Percentiles rank a stretch among this genome's conserved stretches.
phyloP scores from a whole-genome alignment of 805 yeast species.

The Ogataea parapolymorpha region DNA sequence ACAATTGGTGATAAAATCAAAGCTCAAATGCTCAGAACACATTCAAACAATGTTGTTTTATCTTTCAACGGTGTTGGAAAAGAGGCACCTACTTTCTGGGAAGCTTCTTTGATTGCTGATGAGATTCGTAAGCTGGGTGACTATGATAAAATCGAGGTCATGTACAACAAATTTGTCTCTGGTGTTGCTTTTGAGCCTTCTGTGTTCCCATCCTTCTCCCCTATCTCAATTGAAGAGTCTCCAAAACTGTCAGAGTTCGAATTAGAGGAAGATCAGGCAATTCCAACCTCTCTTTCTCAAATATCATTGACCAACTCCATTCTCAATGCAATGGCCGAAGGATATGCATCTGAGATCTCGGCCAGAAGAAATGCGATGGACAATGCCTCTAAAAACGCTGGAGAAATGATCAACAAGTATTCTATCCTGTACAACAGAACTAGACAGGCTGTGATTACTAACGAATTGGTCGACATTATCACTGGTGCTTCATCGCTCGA shows the following conservation, averaged over 20 bases:
- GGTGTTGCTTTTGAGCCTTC: slow-evolving; percentile 91
- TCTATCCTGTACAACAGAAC: slow-evolving; percentile 98
- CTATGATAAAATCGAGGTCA: slow-evolving; percentile 75
- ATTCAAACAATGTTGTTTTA: slow-evolving; percentile 63
- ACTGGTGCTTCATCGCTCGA: slow-evolving; percentile 99
- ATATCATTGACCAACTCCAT: slow-evolving; percentile 88
- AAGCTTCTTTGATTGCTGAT: slow-evolving; percentile 85
- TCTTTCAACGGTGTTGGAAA: slow-evolving; percentile 92
- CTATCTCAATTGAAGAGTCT: slow-evolving; percentile 72
- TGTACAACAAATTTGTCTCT: slow-evolving; percentile 83
- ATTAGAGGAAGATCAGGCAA: slow-evolving; percentile 63
- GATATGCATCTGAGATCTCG: slow-evolving; percentile 95
- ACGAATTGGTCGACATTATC: slow-evolving; percentile 98
- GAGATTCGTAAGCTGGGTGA: slow-evolving; percentile 67
- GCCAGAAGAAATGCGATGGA: slow-evolving; percentile 99
- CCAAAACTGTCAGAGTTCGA: slow-evolving; percentile 84
- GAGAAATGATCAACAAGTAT: slow-evolving; percentile 96
- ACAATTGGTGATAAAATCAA: slow-evolving; percentile 94
- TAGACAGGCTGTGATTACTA: slow-evolving; percentile 98
- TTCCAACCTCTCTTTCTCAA: slow-evolving; percentile 71
- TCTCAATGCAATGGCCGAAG: slow-evolving; percentile 91
- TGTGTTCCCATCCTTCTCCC: slow-evolving; percentile 60
- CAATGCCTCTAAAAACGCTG: slow-evolving; percentile 99
- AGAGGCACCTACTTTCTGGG: slow-evolving; percentile 91
- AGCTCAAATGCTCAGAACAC: slow-evolving; percentile 82